Evolutionary conservation across 139 green algal species (phyloP).

Genomic region (Chlamydomonas sphaeroides): DNA sequence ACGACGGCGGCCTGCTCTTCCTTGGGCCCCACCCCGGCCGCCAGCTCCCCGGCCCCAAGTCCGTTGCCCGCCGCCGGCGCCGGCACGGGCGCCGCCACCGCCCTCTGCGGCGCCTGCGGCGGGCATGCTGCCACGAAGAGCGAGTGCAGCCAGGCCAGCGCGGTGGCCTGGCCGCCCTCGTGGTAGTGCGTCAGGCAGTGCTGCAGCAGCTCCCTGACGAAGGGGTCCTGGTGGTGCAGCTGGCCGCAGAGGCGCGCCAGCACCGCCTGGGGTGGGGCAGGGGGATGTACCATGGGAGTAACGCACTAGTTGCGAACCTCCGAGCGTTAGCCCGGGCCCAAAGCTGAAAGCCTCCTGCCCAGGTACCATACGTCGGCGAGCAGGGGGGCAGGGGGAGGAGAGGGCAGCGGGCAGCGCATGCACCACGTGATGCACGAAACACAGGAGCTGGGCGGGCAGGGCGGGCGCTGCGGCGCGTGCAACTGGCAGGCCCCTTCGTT

Average conservation of each 20-base stretch:
- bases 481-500: no score
- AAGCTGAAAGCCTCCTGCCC: no score
- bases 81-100: background rate
- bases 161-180: constrained; percentile 45
- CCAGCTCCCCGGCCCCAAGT: background rate
- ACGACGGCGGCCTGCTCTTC: background rate
- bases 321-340: no score
- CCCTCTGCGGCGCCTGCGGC: background rate
- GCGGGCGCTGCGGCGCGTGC: no score
- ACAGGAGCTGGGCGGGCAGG: no score
- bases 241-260: constrained; percentile 57
- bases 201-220: constrained; percentile 53
- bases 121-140: constrained; percentile 43
- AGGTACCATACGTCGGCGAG: no score
- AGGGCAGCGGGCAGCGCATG: no score
- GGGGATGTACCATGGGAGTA: no score
- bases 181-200: constrained; percentile 50
- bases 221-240: constrained; percentile 23
- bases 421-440: no score
- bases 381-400: no score
- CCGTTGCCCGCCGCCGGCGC: background rate
- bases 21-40: background rate
- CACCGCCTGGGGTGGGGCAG: no score
- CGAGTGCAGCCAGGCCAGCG: constrained; percentile 61
- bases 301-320: no score